Evolutionary conservation across 306 rosid genomes (phyloP), one percentile per base, ranked within the genome.

Genomic region (Vigna nakashimae): DNA sequence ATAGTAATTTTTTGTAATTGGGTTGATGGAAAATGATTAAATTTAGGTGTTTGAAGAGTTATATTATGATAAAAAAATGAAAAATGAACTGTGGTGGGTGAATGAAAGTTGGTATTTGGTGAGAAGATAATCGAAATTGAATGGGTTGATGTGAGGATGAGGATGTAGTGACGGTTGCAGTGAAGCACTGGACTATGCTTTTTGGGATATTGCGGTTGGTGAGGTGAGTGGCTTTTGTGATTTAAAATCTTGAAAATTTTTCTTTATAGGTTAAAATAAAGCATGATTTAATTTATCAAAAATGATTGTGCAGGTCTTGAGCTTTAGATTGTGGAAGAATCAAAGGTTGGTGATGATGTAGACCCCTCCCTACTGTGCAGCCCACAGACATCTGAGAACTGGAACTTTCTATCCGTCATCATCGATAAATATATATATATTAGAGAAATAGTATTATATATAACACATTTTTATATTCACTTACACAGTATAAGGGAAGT

Each of bases 301-400:
- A 2, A 0, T 2, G 11, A 8, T 1, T 40, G 45, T 40, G 45
- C 38, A 26, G 64, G n/a, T 58, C 9, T 28, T 24, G n/a, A 5
- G 30, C 1, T 8, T n/a, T n/a, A 49, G 48, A 63, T 65, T 15
- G 64, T 30, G 9, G 64, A 76, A 78, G 85, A 83, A 81, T 73
- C 89, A 42, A 79, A 28, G 70, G 78, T 88, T 82, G 92, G 92
- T 84, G 78, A 77, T 24, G 70, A 67, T 17, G 75, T 32, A 28
- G 85, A 84, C 82, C 48, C 60, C 22, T 18, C 40, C 17, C 2
- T 32, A 14, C 65, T 5, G 5, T 60, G 45, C 1, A 62, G 68
- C 46, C 68, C 68, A 62, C 46, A 62, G 46, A 62, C 14, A 62
- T 1, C 1, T 62, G 3, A 20, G 14, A 0, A 62, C 24, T 32